These are phyloP conservation scores for Pulicaria dysenterica DNA, from an alignment of 129 eudicot species.

Conservation along the genomic window DNA sequence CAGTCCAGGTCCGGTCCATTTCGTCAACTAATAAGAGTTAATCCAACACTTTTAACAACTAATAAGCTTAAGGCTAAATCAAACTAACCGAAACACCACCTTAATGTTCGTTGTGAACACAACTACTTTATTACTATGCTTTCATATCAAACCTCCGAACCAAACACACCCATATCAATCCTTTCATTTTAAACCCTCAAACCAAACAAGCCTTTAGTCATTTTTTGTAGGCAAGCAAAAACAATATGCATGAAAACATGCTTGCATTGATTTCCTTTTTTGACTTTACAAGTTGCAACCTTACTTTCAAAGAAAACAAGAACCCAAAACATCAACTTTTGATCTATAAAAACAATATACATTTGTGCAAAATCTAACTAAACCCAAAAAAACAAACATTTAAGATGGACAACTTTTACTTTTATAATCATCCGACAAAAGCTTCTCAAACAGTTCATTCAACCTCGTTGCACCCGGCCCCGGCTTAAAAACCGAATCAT, in stretches of 20 bases:
- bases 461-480: constrained; percentile 83
- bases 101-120: too few species aligned
- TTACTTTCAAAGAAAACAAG: constrained; percentile 18
- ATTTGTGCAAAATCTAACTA: constrained; percentile 36
- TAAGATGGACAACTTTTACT: constrained; percentile 60
- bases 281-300: constrained; percentile 26
- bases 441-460: constrained; percentile 43
- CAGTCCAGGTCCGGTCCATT: too few species aligned
- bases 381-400: constrained; percentile 23
- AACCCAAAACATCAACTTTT: constrained; percentile 27
- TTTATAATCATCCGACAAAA: constrained; percentile 69
- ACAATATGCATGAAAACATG: background rate
- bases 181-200: too few species aligned
- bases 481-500: constrained; percentile 74
- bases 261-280: constrained; percentile 27
- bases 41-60: too few species aligned
- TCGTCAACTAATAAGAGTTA: too few species aligned
- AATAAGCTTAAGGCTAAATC: too few species aligned
- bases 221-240: background rate
- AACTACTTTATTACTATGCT: too few species aligned
- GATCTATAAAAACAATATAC: constrained; percentile 50
- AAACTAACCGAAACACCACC: too few species aligned
- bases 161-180: too few species aligned
- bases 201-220: too few species aligned
- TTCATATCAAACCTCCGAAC: too few species aligned